Evolutionary conservation across 805 yeast species (phyloP), one percentile per base, ranked within the genome.

Genomic region (Starmerella lactis-condensi): DNA sequence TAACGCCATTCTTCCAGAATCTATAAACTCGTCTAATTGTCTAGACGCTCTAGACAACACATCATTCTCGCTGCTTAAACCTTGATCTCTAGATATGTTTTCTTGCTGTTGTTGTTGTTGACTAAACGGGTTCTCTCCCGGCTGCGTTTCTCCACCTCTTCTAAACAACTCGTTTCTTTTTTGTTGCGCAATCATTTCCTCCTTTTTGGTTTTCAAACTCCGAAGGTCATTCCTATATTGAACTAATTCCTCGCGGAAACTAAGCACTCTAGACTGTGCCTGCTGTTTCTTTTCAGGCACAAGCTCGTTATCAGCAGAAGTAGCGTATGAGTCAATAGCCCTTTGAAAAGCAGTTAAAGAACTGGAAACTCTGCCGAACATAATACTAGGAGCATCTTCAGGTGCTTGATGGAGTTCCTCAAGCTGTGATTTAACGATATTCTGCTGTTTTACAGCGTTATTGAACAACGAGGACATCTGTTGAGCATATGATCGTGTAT

Each of bases 391-490:
- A 1, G 91, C 66, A 3, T 72, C 63, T 11, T 68, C 62, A 7
- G 78, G 62, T 38, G 74, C 69, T 28, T 62, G 57, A 3, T 54
- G 48, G 41, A 85, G 73, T 31, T 59, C 54, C 13, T 65, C 60
- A 29, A 85, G 54, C 44, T 82, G 94, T 38, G 67, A 66, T 36
- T 71, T 66, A 31, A 85, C 56, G 17, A 72, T 62, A 44, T 69
- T 78, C 19, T 81, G 69, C 53, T 83, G 94, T 52, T 79, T 81
- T 33, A 76, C 62, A 6, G 93, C 94, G 52, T 79, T 92, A 56
- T 79, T 85, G 57, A 75, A 81, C 31, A 83, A 61, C 17, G 93
- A 72, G 56, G 82, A 83, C 96, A 45, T 45, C 16, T 6, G 10
- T 18, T 18, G 10, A 24, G 13, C n/a, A 6, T n/a, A 26, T n/a